Evolutionary conservation across 768 basidiomycete genomes (phyloP).

Genomic region (Hygrophorus russula): DNA sequence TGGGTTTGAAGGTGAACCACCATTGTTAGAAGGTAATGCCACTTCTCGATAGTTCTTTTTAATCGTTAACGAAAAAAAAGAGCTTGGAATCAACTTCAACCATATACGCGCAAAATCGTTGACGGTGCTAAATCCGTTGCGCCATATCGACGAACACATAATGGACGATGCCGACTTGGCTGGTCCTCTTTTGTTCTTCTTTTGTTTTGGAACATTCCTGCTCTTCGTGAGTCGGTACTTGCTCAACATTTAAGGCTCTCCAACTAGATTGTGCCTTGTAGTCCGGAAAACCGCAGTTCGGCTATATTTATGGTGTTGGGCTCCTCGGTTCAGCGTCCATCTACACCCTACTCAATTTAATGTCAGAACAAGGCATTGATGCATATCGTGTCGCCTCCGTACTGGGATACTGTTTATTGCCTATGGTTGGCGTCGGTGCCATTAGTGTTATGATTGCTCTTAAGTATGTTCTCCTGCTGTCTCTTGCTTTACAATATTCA

Average conservation of each 20-base stretch:
- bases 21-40: conserved; percentile 75
- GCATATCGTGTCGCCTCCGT: conserved; percentile 93
- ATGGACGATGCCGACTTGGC: conserved; percentile 99
- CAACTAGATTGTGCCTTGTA: conserved; percentile 19
- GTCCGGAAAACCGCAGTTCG: conserved; percentile 98
- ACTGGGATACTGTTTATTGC: conserved; percentile 90
- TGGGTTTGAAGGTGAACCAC: conserved; percentile 92
- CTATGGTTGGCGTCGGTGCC: conserved; percentile 91
- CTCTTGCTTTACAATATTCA: neutral
- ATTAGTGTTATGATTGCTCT: conserved; percentile 80
- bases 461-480: conserved; percentile 48
- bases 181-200: conserved; percentile 89
- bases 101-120: conserved; percentile 92
- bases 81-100: conserved; percentile 94
- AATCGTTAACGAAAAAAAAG: conserved; percentile 26
- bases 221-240: conserved; percentile 59
- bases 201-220: conserved; percentile 88
- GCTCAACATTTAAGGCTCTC: neutral
- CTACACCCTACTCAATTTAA: conserved; percentile 91
- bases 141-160: conserved; percentile 75
- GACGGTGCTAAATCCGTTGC: conserved; percentile 90
- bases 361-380: conserved; percentile 93
- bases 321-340: conserved; percentile 88
- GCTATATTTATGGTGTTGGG: conserved; percentile 96
- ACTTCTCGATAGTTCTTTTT: neutral